Conservation (phyloP, 2,329 filamentous ascomycete species). For the Calonectria fujianensis region DNA sequence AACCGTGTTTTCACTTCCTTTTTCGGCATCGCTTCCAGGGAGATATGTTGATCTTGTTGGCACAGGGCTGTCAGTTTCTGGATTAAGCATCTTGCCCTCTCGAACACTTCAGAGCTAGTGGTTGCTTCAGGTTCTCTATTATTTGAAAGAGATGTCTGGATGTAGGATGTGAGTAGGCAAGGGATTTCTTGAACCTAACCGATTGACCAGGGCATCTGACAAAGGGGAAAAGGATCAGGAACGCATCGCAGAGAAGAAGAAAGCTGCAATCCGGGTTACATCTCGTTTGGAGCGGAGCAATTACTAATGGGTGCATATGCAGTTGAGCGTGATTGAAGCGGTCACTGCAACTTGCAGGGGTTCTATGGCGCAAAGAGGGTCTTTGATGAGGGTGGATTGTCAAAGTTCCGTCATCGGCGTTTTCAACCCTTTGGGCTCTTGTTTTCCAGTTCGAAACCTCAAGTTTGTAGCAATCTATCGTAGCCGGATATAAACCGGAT, state of each 20-base stretch:
- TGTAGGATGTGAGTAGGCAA: no score
- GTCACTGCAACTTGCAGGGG: constrained; percentile 23
- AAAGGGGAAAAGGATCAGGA: background rate
- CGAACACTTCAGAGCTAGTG: background rate
- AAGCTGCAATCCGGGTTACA: background rate
- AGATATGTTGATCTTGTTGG: background rate
- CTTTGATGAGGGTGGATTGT: constrained; percentile 14
- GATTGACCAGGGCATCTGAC: background rate
- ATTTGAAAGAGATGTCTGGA: background rate
- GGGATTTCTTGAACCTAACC: background rate
- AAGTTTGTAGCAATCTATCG: background rate
- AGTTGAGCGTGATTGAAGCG: constrained; percentile 9
- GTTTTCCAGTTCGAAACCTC: background rate
- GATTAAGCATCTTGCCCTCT: background rate
- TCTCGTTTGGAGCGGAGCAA: constrained; percentile 16
- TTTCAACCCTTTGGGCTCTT: background rate
- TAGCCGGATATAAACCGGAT: background rate
- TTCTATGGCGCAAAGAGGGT: constrained; percentile 32
- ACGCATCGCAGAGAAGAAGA: background rate
- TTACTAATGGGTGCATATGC: constrained; percentile 24
- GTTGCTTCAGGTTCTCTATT: no score
- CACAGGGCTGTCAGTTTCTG: background rate
- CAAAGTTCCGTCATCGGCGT: constrained; percentile 6
- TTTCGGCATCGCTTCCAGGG: constrained; percentile 13
- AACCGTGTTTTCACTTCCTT: background rate